phyloP scores from a whole-genome alignment of 805 yeast species.

The Maudiozyma barnettii region DNA sequence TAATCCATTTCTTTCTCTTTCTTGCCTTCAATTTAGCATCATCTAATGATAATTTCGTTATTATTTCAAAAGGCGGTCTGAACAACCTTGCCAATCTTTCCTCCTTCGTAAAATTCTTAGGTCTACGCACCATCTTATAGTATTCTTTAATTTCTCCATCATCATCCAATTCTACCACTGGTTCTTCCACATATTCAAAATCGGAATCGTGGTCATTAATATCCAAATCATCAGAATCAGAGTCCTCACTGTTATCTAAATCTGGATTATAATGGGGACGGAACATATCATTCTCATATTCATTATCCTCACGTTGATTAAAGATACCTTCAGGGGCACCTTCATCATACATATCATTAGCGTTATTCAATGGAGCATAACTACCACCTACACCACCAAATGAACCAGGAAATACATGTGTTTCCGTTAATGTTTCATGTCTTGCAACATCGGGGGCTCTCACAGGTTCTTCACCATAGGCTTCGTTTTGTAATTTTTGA shows the following conservation, averaged over 20 bases:
- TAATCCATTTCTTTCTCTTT: slow-evolving; percentile 60
- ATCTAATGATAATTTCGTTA: slow-evolving; percentile 58
- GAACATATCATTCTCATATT: slow-evolving; percentile 5
- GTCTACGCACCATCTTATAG: slow-evolving; percentile 21
- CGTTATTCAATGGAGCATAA: slow-evolving; percentile 18
- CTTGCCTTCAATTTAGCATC: slow-evolving; percentile 60
- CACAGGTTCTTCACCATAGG: slow-evolving; percentile 43
- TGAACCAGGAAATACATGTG: slow-evolving; percentile 28
- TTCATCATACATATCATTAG: slow-evolving; percentile 28
- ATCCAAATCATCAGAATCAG: too few relatives aligned
- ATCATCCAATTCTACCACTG: slow-evolving; percentile 25
- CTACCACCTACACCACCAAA: slow-evolving; percentile 34
- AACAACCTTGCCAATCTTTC: slow-evolving; percentile 71
- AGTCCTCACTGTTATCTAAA: slow-evolving; percentile 16
- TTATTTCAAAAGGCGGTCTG: slow-evolving; percentile 89
- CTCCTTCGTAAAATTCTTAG: slow-evolving; percentile 21
- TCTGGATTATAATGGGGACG: slow-evolving; percentile 21
- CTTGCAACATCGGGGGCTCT: slow-evolving; percentile 68
- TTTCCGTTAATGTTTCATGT: slow-evolving; percentile 54
- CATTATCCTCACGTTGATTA: slow-evolving; percentile 27
- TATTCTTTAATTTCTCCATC: slow-evolving; percentile 32
- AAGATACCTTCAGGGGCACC: slow-evolving; percentile 29
- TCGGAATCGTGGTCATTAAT: slow-evolving; percentile 8
- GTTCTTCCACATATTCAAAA: slow-evolving; percentile 27
- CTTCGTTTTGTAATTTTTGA: slow-evolving; percentile 52